phyloP scores from a whole-genome alignment of 2,329 filamentous ascomycete species.

The Tolypocladium ovalisporum region DNA sequence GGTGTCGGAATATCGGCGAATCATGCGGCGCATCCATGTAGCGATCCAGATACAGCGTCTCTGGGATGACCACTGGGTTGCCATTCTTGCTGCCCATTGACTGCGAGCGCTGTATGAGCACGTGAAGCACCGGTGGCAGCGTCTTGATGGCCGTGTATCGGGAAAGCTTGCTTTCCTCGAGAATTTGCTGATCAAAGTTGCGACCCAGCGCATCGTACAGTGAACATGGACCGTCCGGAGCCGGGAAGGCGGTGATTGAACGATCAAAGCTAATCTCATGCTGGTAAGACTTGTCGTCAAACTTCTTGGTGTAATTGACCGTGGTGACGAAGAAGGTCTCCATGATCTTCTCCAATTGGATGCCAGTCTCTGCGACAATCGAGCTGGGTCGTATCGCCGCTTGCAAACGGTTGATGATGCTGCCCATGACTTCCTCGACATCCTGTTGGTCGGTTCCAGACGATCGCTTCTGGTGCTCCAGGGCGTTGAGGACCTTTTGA shows the following conservation, averaged over 20 bases:
- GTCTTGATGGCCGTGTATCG: slow-evolving; percentile 61
- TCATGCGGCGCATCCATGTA: slow-evolving; percentile 63
- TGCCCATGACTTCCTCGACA: slow-evolving; percentile 90
- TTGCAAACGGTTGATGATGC: slow-evolving; percentile 82
- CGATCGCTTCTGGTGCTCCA: slow-evolving; percentile 33
- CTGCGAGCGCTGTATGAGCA: slow-evolving; percentile 77
- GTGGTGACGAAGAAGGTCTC: slow-evolving; percentile 55
- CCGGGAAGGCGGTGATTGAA: slow-evolving; percentile 50
- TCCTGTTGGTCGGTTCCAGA: slow-evolving; percentile 71
- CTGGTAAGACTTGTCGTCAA: slow-evolving; percentile 28
- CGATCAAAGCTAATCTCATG: slow-evolving; percentile 46
- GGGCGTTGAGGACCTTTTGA: slow-evolving; percentile 31
- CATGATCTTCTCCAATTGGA: slow-evolving; percentile 74
- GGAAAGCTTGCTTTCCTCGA: slow-evolving; percentile 52
- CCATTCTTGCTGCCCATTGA: slow-evolving; percentile 66
- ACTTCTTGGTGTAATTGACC: slow-evolving; percentile 47
- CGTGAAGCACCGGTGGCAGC: slow-evolving; percentile 77
- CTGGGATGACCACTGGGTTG: slow-evolving; percentile 67
- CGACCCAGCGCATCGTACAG: slow-evolving; percentile 80
- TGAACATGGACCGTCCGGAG: slow-evolving; percentile 38
- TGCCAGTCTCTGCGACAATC: slow-evolving; percentile 49
- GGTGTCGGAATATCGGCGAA: slow-evolving; percentile 49
- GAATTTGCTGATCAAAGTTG: slow-evolving; percentile 70
- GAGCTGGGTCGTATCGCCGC: slow-evolving; percentile 70
- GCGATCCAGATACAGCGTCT: slow-evolving; percentile 75